Evolutionary conservation across 371 early-diverging fungal genomes (phyloP).

Genomic region (Mucor sp.): DNA sequence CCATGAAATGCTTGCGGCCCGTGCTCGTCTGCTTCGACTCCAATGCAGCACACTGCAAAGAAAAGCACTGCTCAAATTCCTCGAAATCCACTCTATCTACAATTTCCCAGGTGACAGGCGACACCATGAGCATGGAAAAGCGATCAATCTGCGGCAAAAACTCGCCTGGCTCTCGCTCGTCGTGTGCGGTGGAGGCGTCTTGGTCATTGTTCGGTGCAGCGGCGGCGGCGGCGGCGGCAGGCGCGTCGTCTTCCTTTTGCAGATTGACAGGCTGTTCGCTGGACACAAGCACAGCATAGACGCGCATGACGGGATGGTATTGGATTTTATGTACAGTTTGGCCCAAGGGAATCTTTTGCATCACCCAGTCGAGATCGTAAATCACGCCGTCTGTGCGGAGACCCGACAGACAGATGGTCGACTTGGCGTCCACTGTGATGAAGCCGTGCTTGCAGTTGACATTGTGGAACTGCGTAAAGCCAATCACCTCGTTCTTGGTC

Average conservation of each 20-base stretch:
- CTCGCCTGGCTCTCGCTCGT: conserved; percentile 40
- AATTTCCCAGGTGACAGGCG: conserved; percentile 95
- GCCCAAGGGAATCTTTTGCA: conserved; percentile 78
- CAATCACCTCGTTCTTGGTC: conserved; percentile 62
- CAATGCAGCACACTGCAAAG: conserved; percentile 78
- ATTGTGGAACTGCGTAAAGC: conserved; percentile 86
- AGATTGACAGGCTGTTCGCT: conserved; percentile 63
- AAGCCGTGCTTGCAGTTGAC: conserved; percentile 84
- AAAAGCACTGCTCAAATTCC: conserved; percentile 86
- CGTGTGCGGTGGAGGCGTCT: conserved; percentile 23
- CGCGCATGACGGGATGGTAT: conserved; percentile 83
- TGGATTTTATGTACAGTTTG: conserved; percentile 75
- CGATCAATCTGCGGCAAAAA: conserved; percentile 68
- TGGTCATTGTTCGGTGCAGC: conserved; percentile 26
- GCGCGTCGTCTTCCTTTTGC: conserved; percentile 70
- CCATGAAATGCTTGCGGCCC: conserved; percentile 87
- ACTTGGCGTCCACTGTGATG: conserved; percentile 63
- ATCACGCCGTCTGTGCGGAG: conserved; percentile 72
- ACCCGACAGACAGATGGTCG: conserved; percentile 67
- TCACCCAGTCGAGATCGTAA: conserved; percentile 86
- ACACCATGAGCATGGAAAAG: conserved; percentile 83
- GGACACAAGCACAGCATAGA: conserved; percentile 79
- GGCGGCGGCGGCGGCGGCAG: too few species aligned
- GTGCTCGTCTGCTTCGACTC: conserved; percentile 87
- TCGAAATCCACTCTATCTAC: conserved; percentile 83